These are phyloP conservation scores for Phytophthora pisi DNA, from an alignment of 352 stramenopile species.

Conservation along the genomic window DNA sequence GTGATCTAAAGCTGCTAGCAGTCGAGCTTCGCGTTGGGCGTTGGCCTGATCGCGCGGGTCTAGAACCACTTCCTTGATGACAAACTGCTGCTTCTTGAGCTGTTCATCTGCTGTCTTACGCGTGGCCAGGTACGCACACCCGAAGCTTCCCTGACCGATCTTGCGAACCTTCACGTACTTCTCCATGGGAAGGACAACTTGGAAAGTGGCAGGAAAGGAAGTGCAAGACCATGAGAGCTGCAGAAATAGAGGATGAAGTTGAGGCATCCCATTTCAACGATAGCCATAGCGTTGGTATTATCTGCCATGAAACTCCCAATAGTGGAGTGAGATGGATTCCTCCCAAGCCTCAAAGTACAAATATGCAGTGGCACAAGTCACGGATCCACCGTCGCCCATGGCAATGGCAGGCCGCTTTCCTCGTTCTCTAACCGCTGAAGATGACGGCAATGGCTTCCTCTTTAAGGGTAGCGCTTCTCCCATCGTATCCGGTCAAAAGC, in stretches of 20 bases:
- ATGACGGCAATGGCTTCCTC: conserved; percentile 55
- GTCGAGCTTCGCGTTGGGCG: conserved; percentile 65
- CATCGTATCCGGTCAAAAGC: conserved; percentile 8
- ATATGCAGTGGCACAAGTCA: not conserved
- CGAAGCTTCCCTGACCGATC: conserved; percentile 80
- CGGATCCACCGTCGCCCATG: conserved; percentile 16
- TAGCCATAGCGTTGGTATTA: not conserved
- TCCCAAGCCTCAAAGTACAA: conserved; percentile 18
- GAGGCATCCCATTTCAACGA: not conserved
- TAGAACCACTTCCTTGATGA: conserved; percentile 81
- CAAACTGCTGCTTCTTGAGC: conserved; percentile 51
- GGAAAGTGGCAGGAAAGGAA: not conserved
- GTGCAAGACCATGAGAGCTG: not conserved
- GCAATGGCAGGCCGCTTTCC: conserved; percentile 23
- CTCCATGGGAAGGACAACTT: conserved; percentile 49
- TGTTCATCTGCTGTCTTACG: conserved; percentile 40
- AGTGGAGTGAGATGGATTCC: conserved; percentile 14
- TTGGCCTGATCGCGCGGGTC: conserved; percentile 66
- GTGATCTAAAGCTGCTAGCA: conserved; percentile 77
- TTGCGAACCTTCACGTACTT: conserved; percentile 81
- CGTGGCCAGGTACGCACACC: conserved; percentile 64
- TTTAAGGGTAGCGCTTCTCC: conserved; percentile 34
- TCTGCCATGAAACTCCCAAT: not conserved
- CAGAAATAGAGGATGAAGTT: conserved; percentile 32
- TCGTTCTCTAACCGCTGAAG: conserved; percentile 24